Conservation (phyloP, 345 rosid species). For the Sonneratia alba region DNA sequence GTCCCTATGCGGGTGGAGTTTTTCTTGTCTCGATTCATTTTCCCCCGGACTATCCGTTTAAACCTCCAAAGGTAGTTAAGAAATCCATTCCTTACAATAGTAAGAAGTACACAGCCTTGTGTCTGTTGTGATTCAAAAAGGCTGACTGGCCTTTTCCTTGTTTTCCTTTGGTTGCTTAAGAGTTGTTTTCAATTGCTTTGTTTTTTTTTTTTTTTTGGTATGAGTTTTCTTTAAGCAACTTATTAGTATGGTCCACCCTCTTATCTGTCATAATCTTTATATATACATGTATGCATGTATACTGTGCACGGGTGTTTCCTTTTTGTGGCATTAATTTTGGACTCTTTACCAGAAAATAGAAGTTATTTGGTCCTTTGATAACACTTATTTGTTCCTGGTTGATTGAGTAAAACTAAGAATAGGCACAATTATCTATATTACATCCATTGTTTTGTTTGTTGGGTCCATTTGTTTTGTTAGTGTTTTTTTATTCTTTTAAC, state of each 20-base stretch:
- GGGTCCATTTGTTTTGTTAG: neutral
- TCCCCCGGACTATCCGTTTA: constrained; percentile 59
- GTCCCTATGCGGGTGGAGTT: constrained; percentile 50
- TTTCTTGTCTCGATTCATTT: constrained; percentile 52
- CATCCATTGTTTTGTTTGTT: neutral
- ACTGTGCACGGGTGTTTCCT: too few species aligned
- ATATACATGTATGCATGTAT: too few species aligned
- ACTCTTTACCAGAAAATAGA: too few species aligned
- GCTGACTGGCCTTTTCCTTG: neutral
- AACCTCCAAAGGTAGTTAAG: constrained; percentile 45
- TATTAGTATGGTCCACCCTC: neutral
- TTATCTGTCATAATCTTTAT: neutral
- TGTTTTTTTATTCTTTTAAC: too few species aligned
- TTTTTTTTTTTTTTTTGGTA: neutral
- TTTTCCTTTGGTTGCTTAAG: neutral
- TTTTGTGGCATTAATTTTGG: too few species aligned
- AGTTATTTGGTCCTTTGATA: too few species aligned
- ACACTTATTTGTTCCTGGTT: too few species aligned
- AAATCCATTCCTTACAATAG: neutral
- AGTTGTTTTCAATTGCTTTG: neutral
- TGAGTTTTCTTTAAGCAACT: neutral
- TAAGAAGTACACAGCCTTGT: neutral
- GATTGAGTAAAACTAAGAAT: neutral
- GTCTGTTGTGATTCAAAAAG: neutral
- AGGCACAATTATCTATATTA: neutral